Conservation (phyloP, 371 early-diverging fungal species). For the Homolaphlyctis polyrhiza region DNA sequence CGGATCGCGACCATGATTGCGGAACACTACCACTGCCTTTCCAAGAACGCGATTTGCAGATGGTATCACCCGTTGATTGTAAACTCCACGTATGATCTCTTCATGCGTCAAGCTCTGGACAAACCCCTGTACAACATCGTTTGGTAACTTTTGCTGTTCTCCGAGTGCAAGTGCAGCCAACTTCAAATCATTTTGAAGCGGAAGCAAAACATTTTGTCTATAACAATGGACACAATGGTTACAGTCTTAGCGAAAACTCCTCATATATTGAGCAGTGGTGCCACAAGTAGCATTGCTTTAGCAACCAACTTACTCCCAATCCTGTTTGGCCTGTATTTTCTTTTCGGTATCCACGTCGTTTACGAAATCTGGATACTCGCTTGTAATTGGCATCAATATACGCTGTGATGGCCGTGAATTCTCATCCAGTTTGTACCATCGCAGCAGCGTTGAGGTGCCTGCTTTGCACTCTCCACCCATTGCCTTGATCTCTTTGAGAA, state of each 20-base stretch:
- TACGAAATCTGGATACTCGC: background rate
- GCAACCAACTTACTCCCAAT: background rate
- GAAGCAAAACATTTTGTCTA: background rate
- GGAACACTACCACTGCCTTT: background rate
- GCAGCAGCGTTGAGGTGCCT: background rate
- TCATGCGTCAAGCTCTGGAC: background rate
- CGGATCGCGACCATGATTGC: background rate
- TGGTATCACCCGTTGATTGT: background rate
- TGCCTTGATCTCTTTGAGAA: background rate
- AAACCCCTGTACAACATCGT: background rate
- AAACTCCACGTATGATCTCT: background rate
- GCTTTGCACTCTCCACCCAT: background rate
- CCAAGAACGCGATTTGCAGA: background rate
- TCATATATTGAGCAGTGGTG: too few relatives aligned
- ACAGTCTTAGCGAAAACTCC: too few relatives aligned
- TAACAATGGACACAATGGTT: too few relatives aligned
- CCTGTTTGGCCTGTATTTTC: background rate
- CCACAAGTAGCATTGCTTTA: too few relatives aligned
- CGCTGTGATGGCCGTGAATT: background rate
- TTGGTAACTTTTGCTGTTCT: background rate
- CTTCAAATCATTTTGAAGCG: background rate
- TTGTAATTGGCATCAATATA: background rate
- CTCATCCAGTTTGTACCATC: background rate
- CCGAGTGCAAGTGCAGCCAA: background rate
- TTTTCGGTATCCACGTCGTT: background rate